Conservation (phyloP, 225 moss, liverwort and hornwort genomes). For the Neckera pumila region DNA sequence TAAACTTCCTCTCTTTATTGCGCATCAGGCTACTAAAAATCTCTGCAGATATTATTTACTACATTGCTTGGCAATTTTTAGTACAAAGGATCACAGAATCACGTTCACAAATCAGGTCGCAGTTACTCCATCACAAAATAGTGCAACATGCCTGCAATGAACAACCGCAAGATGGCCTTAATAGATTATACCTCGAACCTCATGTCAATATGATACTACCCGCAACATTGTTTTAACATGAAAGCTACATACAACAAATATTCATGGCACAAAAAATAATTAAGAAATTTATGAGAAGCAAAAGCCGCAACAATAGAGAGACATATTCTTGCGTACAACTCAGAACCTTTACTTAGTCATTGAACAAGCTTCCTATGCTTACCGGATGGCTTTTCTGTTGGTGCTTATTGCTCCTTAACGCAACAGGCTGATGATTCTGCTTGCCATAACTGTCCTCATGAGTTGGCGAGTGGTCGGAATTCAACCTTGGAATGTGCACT, state of each 20-base stretch:
- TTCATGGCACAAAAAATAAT: neutral
- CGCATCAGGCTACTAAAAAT: constrained; percentile 1
- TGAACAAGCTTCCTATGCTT: neutral
- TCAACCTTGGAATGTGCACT: constrained; percentile 52
- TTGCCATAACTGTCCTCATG: constrained; percentile 18
- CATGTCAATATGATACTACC: neutral
- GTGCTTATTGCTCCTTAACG: neutral
- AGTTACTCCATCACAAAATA: constrained; percentile 25
- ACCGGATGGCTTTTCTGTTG: constrained; percentile 7
- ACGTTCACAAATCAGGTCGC: constrained; percentile 8
- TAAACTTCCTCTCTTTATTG: neutral
- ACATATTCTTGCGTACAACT: neutral
- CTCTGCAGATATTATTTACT: constrained; percentile 6
- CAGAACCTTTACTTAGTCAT: neutral
- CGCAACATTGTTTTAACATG: neutral
- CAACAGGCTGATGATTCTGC: constrained; percentile 22
- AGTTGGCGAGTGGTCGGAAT: constrained; percentile 16
- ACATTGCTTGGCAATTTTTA: neutral
- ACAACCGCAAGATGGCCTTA: neutral
- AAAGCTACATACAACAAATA: neutral
- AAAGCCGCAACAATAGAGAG: neutral
- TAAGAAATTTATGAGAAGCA: neutral
- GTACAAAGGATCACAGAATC: constrained; percentile 4
- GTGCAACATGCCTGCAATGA: constrained; percentile 31
- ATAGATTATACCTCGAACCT: neutral